Evolutionary conservation across 805 yeast species (phyloP).

Genomic region (Candida quercuum): DNA sequence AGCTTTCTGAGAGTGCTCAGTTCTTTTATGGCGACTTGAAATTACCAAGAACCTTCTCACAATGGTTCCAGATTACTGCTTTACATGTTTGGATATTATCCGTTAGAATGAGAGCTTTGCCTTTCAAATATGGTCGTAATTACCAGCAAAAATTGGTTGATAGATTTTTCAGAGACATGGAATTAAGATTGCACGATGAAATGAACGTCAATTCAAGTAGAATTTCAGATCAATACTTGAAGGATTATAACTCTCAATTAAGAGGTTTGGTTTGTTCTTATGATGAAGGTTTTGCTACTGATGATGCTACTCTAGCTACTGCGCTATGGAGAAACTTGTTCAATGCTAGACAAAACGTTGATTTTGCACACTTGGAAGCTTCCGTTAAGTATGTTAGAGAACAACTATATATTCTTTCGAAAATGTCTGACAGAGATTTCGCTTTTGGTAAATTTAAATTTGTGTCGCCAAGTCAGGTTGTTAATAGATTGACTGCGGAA

Average conservation of each 20-base stretch:
- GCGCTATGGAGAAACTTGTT: constrained; percentile 90
- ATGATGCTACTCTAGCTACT: constrained; percentile 71
- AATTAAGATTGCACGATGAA: constrained; percentile 77
- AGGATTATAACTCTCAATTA: constrained; percentile 85
- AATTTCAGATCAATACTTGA: constrained; percentile 78
- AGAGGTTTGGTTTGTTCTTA: constrained; percentile 86
- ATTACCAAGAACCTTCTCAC: constrained; percentile 84
- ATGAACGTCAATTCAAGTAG: constrained; percentile 78
- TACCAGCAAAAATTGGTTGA: constrained; percentile 92
- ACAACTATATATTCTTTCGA: constrained; percentile 81
- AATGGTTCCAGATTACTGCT: constrained; percentile 91
- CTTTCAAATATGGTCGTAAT: constrained; percentile 78
- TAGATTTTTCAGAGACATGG: constrained; percentile 85
- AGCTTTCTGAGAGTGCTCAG: constrained; percentile 62
- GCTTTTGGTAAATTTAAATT: constrained; percentile 86
- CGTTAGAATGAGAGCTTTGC: constrained; percentile 95
- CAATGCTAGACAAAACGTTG: constrained; percentile 76
- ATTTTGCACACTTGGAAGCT: constrained; percentile 80
- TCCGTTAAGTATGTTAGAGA: constrained; percentile 86
- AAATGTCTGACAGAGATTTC: constrained; percentile 86
- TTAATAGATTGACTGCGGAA: constrained; percentile 60
- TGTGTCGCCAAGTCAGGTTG: constrained; percentile 75
- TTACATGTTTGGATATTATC: constrained; percentile 91
- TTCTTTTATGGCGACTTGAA: constrained; percentile 84
- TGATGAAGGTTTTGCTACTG: constrained; percentile 84